Percentiles rank a stretch among this genome's conserved stretches.
These are phyloP conservation scores for Ceratocystis lukuohia DNA, from an alignment of 2,329 filamentous ascomycete species.

Conservation along the genomic window DNA sequence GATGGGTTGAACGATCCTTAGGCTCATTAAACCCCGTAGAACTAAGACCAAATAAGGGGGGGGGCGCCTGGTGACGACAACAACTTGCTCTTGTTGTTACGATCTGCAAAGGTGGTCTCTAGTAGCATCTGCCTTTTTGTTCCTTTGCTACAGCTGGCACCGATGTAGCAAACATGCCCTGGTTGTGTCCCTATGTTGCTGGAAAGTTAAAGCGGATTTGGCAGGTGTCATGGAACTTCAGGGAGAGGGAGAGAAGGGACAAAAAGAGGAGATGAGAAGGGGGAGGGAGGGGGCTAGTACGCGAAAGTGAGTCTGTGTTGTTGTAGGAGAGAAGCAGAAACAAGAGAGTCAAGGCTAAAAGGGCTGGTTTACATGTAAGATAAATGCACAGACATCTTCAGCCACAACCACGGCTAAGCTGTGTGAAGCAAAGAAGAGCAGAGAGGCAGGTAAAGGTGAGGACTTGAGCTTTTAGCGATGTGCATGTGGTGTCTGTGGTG, in stretches of 20 bases:
- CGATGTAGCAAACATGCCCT: neutral
- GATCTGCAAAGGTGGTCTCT: neutral
- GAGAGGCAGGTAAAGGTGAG: neutral
- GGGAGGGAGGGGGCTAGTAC: neutral
- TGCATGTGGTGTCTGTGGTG: no score
- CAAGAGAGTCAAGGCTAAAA: neutral
- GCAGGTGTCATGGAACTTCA: constrained; percentile 3
- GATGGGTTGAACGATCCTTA: neutral
- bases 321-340: neutral
- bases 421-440: neutral
- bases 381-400: neutral
- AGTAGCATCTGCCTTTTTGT: neutral
- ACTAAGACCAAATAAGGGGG: neutral
- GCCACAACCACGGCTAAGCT: neutral
- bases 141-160: neutral
- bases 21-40: neutral
- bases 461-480: no score
- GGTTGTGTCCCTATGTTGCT: neutral
- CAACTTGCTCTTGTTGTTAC: neutral
- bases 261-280: constrained; percentile 1
- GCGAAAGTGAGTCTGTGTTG: neutral
- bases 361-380: neutral
- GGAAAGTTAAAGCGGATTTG: neutral
- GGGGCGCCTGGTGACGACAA: neutral
- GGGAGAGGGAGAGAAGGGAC: neutral